phyloP scores from a whole-genome alignment of 306 rosid species.

The Lupinus albus region DNA sequence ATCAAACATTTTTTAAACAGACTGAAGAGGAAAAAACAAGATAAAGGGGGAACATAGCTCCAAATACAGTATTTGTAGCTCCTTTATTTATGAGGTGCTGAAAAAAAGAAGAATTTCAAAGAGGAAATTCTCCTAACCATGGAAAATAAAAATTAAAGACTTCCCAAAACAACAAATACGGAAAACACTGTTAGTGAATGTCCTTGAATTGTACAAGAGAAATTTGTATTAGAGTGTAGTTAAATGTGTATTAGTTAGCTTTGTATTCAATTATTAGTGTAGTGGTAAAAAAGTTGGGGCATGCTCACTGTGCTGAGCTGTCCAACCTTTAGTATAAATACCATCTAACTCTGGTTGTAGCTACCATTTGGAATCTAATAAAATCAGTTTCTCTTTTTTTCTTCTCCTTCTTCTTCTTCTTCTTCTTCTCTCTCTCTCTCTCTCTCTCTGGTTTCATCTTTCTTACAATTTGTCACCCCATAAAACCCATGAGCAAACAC shows the following conservation, averaged over 20 bases:
- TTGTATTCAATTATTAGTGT: too few relatives aligned
- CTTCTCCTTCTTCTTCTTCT: too few relatives aligned
- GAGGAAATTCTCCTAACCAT: not conserved
- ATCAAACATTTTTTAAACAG: not conserved
- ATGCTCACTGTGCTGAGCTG: too few relatives aligned
- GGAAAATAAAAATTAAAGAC: conserved; percentile 13
- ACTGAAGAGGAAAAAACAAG: not conserved
- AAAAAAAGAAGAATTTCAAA: conserved; percentile 15
- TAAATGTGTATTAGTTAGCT: too few relatives aligned
- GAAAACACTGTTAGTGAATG: not conserved
- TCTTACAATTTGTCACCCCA: not conserved
- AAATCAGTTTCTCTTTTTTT: too few relatives aligned
- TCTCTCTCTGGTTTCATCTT: too few relatives aligned
- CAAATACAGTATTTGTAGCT: conserved; percentile 4
- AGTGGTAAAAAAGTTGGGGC: too few relatives aligned
- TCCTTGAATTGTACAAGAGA: conserved; percentile 21
- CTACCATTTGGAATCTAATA: too few relatives aligned
- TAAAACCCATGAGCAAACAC: conserved; percentile 2
- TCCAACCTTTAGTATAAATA: too few relatives aligned
- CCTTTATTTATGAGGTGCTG: not conserved
- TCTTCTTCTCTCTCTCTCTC: too few relatives aligned
- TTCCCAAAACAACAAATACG: not conserved
- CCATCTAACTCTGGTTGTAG: too few relatives aligned
- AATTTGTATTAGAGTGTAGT: too few relatives aligned
- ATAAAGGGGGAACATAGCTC: not conserved